phyloP scores from a whole-genome alignment of 108 stramenopile species.

The Fistulifera pelliculosa region DNA sequence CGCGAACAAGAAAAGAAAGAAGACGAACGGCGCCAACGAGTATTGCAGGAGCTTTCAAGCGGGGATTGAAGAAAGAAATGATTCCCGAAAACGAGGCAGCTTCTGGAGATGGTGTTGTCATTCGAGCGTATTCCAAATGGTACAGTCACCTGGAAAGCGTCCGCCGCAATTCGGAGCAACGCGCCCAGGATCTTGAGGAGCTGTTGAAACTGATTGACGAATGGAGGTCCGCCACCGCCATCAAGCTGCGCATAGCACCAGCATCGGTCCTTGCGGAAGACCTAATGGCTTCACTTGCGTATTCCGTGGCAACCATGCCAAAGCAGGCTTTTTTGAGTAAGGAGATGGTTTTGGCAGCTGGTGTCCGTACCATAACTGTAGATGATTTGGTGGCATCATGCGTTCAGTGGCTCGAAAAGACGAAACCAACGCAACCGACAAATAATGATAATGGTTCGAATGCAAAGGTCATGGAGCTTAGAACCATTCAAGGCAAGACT shows the following conservation, averaged over 20 bases:
- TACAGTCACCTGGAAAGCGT: conserved; percentile 33
- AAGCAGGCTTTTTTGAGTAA: conserved; percentile 25
- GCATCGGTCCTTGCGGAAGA: conserved; percentile 63
- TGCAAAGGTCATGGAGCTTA: conserved; percentile 4
- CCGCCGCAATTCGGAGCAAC: conserved; percentile 27
- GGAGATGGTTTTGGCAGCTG: conserved; percentile 45
- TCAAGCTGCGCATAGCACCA: conserved; percentile 50
- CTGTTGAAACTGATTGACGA: conserved; percentile 40
- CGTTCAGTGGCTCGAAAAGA: conserved; percentile 17
- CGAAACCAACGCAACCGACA: neutral
- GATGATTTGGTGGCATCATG: conserved; percentile 38
- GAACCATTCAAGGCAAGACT: conserved; percentile 11
- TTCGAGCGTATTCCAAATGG: conserved; percentile 62
- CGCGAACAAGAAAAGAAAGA: conserved; percentile 49
- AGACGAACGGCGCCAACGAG: conserved; percentile 32
- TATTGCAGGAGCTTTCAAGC: conserved; percentile 32
- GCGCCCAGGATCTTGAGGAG: conserved; percentile 41
- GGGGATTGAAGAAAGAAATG: conserved; percentile 41
- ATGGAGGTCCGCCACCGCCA: conserved; percentile 55
- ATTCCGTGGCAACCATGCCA: conserved; percentile 43
- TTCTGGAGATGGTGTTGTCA: conserved; percentile 64
- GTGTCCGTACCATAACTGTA: conserved; percentile 49
- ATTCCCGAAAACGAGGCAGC: conserved; percentile 61
- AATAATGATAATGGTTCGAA: conserved; percentile 12
- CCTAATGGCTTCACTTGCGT: conserved; percentile 33